Base-by-base conservation (phyloP, 2,329 filamentous ascomycete genomes). In the Phialophora verrucosa region DNA sequence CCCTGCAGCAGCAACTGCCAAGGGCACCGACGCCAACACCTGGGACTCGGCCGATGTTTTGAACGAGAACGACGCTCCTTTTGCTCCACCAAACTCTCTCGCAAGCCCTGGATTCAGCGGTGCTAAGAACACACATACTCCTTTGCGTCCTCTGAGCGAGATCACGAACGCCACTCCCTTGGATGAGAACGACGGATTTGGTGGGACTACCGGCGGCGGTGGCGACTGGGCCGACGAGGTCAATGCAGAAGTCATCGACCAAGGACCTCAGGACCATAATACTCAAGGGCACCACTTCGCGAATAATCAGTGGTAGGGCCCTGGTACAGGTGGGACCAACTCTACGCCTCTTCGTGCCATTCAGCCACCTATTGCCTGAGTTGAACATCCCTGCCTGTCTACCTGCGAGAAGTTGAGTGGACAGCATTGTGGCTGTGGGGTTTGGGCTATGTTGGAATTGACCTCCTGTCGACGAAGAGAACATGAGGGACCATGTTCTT, bases 141-240 rank as follows among this genome's bases (percentile, higher is more conserved):
- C 59, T 51, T 29, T 54, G 29, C 49, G 23, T 38, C 47, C 59
- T 61, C 25, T 61, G 31, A 10, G 47, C 25, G 59, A 61, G 31
- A 61, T 61, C 29, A 55, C 53, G 59, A 51, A 51, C 20, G 17
- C 17, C 38, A n/a, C 17, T n/a, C 4, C 38, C 38, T 44, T 44
- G 27, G 57, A 31, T 4, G 51, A 64, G 38, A 57, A 38, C 25
- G 11, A 53, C n/a, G 53, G 53, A 31, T 55, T 55, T 32, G 53
- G n/a, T 35, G 53, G 23, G 27, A 44, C 38, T 44, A 20, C 14
- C 17, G 38, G 38, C 14, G 51, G 50, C 8, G 60, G 27, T n/a
- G 64, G 56, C 25, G 68, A 70, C 44, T 70, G 68, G 68, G 68
- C 65, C 4, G 68, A 70, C 11, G 65, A 70, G 47, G 63, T 70